phyloP scores from a whole-genome alignment of 2,329 filamentous ascomycete species.

The Karstenula rhodostoma region DNA sequence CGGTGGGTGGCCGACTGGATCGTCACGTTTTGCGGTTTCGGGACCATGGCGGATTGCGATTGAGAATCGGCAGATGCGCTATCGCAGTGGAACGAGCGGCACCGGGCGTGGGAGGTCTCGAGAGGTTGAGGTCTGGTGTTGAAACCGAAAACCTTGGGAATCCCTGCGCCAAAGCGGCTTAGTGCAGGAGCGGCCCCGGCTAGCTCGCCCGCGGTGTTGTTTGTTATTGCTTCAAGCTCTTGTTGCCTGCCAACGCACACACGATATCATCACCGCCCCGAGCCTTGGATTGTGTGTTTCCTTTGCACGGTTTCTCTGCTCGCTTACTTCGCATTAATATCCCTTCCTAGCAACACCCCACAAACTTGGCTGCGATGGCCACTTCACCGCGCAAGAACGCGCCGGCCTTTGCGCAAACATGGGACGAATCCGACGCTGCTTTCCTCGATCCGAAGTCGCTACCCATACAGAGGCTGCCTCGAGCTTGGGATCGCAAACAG shows the following conservation, averaged over 20 bases:
- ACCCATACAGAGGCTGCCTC: slow-evolving; percentile 52
- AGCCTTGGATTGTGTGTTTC: slow-evolving; percentile 6
- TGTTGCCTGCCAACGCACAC: slow-evolving; percentile 20
- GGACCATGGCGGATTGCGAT: slow-evolving; percentile 40
- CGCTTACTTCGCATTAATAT: slow-evolving; percentile 22
- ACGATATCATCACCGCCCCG: slow-evolving; percentile 9
- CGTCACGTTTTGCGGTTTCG: slow-evolving; percentile 44
- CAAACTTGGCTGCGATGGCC: slow-evolving; percentile 30
- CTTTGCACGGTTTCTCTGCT: slow-evolving; percentile 10
- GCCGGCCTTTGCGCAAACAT: slow-evolving; percentile 46
- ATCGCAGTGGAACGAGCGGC: background rate
- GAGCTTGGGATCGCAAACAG: slow-evolving; percentile 60
- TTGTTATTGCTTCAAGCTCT: slow-evolving; percentile 10
- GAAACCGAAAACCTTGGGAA: slow-evolving; percentile 18
- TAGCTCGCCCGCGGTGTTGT: slow-evolving; percentile 10
- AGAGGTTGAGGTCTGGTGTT: slow-evolving; percentile 6
- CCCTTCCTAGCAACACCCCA: slow-evolving; percentile 19
- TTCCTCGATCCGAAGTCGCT: slow-evolving; percentile 53
- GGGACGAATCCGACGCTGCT: slow-evolving; percentile 53
- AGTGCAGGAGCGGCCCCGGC: slow-evolving; percentile 11
- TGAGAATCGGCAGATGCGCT: background rate
- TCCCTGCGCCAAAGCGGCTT: slow-evolving; percentile 12
- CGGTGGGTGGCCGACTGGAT: slow-evolving; percentile 52
- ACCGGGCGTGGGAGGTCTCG: background rate
- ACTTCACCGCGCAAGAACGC: slow-evolving; percentile 43